phyloP scores from a whole-genome alignment of 345 rosid species.

The Eucalyptus curtisii region DNA sequence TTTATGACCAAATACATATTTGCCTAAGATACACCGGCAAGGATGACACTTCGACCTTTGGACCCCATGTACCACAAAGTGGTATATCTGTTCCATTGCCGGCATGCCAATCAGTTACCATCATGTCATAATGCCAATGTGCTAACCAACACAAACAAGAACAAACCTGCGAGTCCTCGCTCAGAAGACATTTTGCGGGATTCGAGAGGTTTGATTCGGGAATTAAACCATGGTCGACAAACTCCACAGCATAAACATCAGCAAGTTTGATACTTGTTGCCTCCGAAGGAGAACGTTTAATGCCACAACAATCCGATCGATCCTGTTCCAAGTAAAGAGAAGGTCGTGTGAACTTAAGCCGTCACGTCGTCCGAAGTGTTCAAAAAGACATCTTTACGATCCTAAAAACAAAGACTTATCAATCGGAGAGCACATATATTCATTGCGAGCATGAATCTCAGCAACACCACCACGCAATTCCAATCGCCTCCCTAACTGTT shows the following conservation, averaged over 20 bases:
- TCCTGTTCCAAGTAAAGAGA: constrained; percentile 24
- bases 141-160: neutral
- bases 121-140: neutral
- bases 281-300: constrained; percentile 14
- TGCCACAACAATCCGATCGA: constrained; percentile 40
- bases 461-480: neutral
- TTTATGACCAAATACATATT: constrained; percentile 53
- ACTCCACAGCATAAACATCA: constrained; percentile 70
- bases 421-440: neutral
- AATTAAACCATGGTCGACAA: constrained; percentile 17
- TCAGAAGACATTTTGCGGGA: constrained; percentile 28
- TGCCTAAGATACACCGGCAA: constrained; percentile 39
- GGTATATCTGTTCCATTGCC: constrained; percentile 43
- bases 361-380: neutral
- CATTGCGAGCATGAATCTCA: neutral
- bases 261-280: constrained; percentile 32
- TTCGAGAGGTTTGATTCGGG: constrained; percentile 16
- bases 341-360: neutral
- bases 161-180: constrained; percentile 36
- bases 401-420: neutral
- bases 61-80: constrained; percentile 46
- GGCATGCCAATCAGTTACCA: neutral
- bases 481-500: neutral
- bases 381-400: neutral
- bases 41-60: constrained; percentile 49